These are phyloP conservation scores for Polyporus arcularius DNA, from an alignment of 768 basidiomycete genomes.

Conservation along the genomic window DNA sequence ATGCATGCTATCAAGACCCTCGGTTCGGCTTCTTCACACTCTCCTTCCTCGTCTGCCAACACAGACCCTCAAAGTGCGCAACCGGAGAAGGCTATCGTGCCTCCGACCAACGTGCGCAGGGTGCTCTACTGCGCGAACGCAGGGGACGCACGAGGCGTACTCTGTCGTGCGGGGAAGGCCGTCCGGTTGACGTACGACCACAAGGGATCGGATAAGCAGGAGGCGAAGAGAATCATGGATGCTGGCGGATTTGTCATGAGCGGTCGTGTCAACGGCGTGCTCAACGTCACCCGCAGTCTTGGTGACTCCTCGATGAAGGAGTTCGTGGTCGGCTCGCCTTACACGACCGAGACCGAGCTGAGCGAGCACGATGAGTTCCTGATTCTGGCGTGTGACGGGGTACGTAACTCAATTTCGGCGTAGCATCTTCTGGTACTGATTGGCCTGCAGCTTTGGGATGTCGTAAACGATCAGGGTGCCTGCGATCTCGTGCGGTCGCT, in stretches of 20 bases:
- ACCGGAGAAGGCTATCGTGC: constrained; percentile 18
- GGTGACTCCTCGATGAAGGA: constrained; percentile 99
- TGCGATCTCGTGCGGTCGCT: constrained; percentile 79
- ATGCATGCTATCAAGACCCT: constrained; percentile 40
- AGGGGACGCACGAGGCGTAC: constrained; percentile 92
- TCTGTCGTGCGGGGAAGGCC: constrained; percentile 88
- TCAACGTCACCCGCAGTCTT: constrained; percentile 93
- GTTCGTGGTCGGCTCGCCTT: constrained; percentile 96
- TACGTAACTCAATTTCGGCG: constrained; percentile 43
- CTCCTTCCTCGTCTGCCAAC: constrained; percentile 17
- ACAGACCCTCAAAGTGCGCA: constrained; percentile 22
- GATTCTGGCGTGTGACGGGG: constrained; percentile 96
- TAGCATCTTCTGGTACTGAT: not conserved
- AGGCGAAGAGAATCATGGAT: constrained; percentile 96
- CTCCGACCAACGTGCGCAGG: constrained; percentile 47
- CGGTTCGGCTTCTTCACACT: constrained; percentile 34
- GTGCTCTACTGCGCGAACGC: constrained; percentile 96
- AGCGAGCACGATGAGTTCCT: constrained; percentile 92
- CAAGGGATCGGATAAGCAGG: constrained; percentile 96
- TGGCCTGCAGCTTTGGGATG: constrained; percentile 85
- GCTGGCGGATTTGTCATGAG: constrained; percentile 99
- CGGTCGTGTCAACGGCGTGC: constrained; percentile 95
- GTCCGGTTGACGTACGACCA: constrained; percentile 97
- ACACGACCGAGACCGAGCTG: constrained; percentile 96
- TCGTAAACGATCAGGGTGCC: constrained; percentile 87